Evolutionary conservation across 352 stramenopile genomes (phyloP).

Genomic region (Phytophthora pseudosyringae): DNA sequence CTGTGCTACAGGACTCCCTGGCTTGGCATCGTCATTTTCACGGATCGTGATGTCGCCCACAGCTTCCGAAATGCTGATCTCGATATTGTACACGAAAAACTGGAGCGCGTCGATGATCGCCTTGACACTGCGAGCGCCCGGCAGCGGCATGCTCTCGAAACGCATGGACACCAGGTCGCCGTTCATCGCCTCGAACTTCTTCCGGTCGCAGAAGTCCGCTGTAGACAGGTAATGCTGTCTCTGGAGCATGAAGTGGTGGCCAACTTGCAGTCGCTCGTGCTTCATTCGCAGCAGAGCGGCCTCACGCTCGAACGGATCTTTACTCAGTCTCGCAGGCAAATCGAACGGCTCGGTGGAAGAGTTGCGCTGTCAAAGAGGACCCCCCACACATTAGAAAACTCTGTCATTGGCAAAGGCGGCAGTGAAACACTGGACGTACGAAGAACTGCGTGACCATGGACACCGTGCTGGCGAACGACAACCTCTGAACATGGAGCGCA

Average conservation of each 20-base stretch:
- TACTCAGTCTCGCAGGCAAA: constrained; percentile 26
- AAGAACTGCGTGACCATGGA: constrained; percentile 40
- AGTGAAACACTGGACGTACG: constrained; percentile 18
- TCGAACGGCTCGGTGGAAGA: constrained; percentile 34
- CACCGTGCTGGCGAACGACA: constrained; percentile 32
- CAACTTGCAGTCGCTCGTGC: constrained; percentile 34
- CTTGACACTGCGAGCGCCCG: constrained; percentile 32
- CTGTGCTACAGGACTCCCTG: constrained; percentile 38
- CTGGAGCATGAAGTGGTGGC: constrained; percentile 35
- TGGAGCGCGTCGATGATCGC: constrained; percentile 48
- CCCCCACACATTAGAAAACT: constrained; percentile 1
- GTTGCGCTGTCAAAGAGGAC: constrained; percentile 18
- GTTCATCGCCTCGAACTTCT: constrained; percentile 46
- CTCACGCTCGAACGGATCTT: constrained; percentile 28
- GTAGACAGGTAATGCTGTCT: constrained; percentile 31
- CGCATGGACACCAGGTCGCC: constrained; percentile 40
- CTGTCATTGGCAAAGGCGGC: too few relatives aligned
- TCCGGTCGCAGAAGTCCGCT: constrained; percentile 42
- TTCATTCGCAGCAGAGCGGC: constrained; percentile 33
- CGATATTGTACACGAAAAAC: constrained; percentile 52
- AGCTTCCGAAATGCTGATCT: constrained; percentile 54
- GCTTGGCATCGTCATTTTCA: constrained; percentile 54
- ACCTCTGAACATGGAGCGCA: constrained; percentile 22
- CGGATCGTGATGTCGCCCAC: constrained; percentile 54
- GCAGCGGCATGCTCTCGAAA: constrained; percentile 59